Conservation (phyloP, 1,139 yeast species). For the Candida anutae region DNA sequence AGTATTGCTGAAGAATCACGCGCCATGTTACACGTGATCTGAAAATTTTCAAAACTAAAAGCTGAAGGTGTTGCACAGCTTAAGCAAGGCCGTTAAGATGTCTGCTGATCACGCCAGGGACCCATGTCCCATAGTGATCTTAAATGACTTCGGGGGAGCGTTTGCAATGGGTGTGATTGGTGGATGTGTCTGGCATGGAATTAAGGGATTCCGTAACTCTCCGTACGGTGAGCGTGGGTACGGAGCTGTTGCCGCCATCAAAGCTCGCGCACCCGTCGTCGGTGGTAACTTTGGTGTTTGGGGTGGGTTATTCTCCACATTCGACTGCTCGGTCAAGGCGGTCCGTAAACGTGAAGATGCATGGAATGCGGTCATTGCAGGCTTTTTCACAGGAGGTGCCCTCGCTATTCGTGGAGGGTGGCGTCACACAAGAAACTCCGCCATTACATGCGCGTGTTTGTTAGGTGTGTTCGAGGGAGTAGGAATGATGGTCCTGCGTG, state of each 20-base stretch:
- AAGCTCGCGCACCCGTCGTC: conserved; percentile 95
- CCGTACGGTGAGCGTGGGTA: conserved; percentile 92
- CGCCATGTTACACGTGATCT: too few species aligned
- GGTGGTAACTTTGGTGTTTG: conserved; percentile 99
- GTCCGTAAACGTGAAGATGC: conserved; percentile 97
- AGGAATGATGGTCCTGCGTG: conserved; percentile 91
- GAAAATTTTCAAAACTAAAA: too few species aligned
- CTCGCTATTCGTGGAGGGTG: conserved; percentile 98
- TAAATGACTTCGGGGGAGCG: conserved; percentile 98
- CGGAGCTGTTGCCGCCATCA: conserved; percentile 86
- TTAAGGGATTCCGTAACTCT: conserved; percentile 96
- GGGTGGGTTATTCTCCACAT: conserved; percentile 97
- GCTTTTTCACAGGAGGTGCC: conserved; percentile 97
- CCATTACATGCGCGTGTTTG: conserved; percentile 95
- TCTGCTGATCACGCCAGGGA: conserved; percentile 98
- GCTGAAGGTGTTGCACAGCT: too few species aligned
- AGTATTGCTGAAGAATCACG: too few species aligned
- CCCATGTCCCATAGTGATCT: conserved; percentile 95
- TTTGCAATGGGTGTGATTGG: conserved; percentile 98
- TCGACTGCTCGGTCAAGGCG: conserved; percentile 92
- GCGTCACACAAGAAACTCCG: conserved; percentile 93
- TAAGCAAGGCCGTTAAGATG: too few species aligned
- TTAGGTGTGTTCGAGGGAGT: conserved; percentile 98
- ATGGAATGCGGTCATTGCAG: conserved; percentile 96
- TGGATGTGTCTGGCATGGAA: conserved; percentile 98